Conservation (phyloP, 2,329 filamentous ascomycete species). For the Aspergillus ruber region DNA sequence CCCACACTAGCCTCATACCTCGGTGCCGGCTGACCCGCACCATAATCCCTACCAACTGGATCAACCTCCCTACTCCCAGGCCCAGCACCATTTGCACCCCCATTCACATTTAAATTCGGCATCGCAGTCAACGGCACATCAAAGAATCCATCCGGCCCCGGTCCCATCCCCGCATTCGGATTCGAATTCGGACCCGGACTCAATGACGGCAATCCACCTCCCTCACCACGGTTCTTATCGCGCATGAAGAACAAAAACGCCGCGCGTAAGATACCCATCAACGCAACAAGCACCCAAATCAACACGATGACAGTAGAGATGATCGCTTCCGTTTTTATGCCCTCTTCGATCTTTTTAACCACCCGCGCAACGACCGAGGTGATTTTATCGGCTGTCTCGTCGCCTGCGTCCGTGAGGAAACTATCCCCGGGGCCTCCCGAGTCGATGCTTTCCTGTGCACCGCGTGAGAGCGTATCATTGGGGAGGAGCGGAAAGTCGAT, state of each 20-base stretch:
- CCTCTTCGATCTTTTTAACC: conserved; percentile 58
- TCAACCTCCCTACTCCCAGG: too few relatives aligned
- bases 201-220: conserved; percentile 38
- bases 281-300: conserved; percentile 69
- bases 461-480: conserved; percentile 75
- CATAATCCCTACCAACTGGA: too few relatives aligned
- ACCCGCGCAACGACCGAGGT: conserved; percentile 68
- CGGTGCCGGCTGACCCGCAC: conserved; percentile 14
- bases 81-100: neutral
- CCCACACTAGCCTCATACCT: conserved; percentile 18
- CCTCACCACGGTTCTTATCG: conserved; percentile 57
- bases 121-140: conserved; percentile 33
- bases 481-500: conserved; percentile 71
- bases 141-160: conserved; percentile 24
- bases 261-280: conserved; percentile 66
- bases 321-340: conserved; percentile 68
- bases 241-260: conserved; percentile 54
- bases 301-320: conserved; percentile 69
- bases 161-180: neutral
- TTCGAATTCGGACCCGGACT: conserved; percentile 1
- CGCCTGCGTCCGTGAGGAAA: conserved; percentile 72
- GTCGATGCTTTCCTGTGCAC: conserved; percentile 55
- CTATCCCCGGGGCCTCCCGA: conserved; percentile 50
- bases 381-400: conserved; percentile 72
- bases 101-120: conserved; percentile 14